Evolutionary conservation across 2,329 filamentous ascomycete species (phyloP).

Genomic region (Aurifilum marmelostoma): DNA sequence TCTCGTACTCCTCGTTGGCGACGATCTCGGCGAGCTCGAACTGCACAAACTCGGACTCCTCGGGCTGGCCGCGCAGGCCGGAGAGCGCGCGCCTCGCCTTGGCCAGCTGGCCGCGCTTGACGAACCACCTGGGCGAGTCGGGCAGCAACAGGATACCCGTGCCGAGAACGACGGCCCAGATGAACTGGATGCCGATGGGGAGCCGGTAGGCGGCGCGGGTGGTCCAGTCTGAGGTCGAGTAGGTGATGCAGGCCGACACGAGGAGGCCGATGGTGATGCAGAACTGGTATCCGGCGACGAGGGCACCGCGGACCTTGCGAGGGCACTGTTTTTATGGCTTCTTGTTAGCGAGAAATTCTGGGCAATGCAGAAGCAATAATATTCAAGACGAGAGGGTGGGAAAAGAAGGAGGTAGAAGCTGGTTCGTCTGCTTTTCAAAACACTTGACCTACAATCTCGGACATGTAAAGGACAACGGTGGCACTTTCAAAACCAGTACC

Average conservation of each 20-base stretch:
- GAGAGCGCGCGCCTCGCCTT: constrained; percentile 61
- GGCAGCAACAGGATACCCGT: constrained; percentile 43
- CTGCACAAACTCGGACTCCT: constrained; percentile 67
- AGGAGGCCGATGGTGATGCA: constrained; percentile 75
- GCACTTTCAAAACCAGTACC: constrained; percentile 55
- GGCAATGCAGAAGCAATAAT: too few species aligned
- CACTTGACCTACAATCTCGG: constrained; percentile 62
- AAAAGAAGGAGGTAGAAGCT: not conserved
- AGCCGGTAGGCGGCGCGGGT: constrained; percentile 71
- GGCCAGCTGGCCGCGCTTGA: constrained; percentile 68
- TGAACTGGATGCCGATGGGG: constrained; percentile 69
- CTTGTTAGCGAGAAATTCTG: too few species aligned
- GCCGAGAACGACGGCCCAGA: constrained; percentile 47
- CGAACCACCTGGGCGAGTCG: constrained; percentile 73
- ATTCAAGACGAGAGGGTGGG: too few species aligned
- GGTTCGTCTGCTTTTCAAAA: too few species aligned
- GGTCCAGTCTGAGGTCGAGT: constrained; percentile 61
- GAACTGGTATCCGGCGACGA: constrained; percentile 78
- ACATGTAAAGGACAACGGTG: constrained; percentile 66
- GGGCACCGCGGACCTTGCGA: constrained; percentile 68
- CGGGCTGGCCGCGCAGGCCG: constrained; percentile 66
- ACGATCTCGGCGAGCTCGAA: constrained; percentile 74
- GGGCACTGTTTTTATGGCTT: constrained; percentile 40
- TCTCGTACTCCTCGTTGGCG: constrained; percentile 74
- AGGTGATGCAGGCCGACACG: constrained; percentile 69